Evolutionary conservation across 2,329 filamentous ascomycete species (phyloP).

Genomic region (Rasamsonia emersonii): DNA sequence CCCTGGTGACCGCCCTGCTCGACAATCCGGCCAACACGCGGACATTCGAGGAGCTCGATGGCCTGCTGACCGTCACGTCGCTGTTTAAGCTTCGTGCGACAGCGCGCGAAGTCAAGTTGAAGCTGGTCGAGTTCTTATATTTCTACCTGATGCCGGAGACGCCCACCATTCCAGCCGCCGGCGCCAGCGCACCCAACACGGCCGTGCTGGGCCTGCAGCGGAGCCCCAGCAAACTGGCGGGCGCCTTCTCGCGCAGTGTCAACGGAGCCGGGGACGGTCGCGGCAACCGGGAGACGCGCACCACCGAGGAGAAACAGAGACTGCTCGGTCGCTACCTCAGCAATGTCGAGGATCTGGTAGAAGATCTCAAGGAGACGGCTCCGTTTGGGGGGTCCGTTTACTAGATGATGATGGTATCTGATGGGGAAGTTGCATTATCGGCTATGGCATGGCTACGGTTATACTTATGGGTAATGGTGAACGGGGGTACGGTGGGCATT

Average conservation of each 20-base stretch:
- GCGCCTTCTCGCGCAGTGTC: constrained; percentile 43
- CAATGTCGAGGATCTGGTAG: constrained; percentile 76
- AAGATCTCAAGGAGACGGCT: constrained; percentile 70
- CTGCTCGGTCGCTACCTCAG: constrained; percentile 68
- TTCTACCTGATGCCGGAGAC: constrained; percentile 97
- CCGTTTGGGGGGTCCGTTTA: constrained; percentile 55
- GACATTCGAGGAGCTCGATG: constrained; percentile 85
- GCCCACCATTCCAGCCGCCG: constrained; percentile 27
- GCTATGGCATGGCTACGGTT: too few species aligned
- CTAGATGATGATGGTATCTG: too few species aligned
- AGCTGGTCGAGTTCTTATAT: constrained; percentile 94
- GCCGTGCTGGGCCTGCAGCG: constrained; percentile 48
- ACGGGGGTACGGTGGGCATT: too few species aligned
- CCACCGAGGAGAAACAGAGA: constrained; percentile 72
- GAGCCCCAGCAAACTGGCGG: constrained; percentile 59
- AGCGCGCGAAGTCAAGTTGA: constrained; percentile 80
- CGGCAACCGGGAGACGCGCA: constrained; percentile 43
- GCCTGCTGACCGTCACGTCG: constrained; percentile 81
- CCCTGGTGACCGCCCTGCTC: constrained; percentile 80
- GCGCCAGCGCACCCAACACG: constrained; percentile 29
- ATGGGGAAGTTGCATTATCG: too few species aligned
- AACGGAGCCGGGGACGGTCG: constrained; percentile 20
- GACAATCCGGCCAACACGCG: constrained; percentile 81
- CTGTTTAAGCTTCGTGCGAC: constrained; percentile 87
- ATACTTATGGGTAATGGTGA: too few species aligned